Conservation (phyloP, 768 basidiomycete species). For the Pholiota microspora region DNA sequence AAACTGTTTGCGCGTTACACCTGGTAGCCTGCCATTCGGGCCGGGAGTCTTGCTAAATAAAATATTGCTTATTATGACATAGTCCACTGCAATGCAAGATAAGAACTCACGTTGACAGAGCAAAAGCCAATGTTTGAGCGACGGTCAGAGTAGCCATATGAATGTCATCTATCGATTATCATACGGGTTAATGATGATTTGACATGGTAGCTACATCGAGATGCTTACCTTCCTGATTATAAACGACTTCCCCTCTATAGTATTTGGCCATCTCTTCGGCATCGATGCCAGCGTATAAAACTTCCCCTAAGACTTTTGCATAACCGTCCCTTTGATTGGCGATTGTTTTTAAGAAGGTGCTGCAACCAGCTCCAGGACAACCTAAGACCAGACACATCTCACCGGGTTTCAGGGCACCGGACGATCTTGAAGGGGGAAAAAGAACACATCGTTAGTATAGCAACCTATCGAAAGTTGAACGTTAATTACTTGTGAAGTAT, state of each 20-base stretch:
- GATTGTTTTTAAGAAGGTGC: constrained; percentile 82
- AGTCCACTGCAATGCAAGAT: not conserved
- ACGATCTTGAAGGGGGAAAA: constrained; percentile 44
- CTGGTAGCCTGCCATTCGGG: constrained; percentile 68
- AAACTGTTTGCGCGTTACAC: constrained; percentile 59
- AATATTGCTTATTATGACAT: not conserved
- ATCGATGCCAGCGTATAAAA: constrained; percentile 80
- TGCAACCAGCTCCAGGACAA: constrained; percentile 82
- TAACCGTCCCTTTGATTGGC: constrained; percentile 74
- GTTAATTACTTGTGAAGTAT: constrained; percentile 54
- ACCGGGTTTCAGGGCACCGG: constrained; percentile 70
- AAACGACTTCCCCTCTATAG: constrained; percentile 79
- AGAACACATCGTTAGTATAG: not conserved
- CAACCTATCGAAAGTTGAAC: too few species aligned
- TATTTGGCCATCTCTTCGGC: constrained; percentile 72
- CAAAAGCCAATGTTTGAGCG: constrained; percentile 71
- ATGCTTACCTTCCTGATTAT: constrained; percentile 68
- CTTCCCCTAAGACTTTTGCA: constrained; percentile 61
- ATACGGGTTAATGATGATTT: not conserved
- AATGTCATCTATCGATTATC: constrained; percentile 56
- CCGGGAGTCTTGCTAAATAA: constrained; percentile 61
- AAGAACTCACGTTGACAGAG: constrained; percentile 51
- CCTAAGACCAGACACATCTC: constrained; percentile 89
- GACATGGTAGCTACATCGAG: not conserved
- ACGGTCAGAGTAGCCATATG: constrained; percentile 85